phyloP scores from a whole-genome alignment of 441 rosid genomes.

The Aleurites moluccanus region DNA sequence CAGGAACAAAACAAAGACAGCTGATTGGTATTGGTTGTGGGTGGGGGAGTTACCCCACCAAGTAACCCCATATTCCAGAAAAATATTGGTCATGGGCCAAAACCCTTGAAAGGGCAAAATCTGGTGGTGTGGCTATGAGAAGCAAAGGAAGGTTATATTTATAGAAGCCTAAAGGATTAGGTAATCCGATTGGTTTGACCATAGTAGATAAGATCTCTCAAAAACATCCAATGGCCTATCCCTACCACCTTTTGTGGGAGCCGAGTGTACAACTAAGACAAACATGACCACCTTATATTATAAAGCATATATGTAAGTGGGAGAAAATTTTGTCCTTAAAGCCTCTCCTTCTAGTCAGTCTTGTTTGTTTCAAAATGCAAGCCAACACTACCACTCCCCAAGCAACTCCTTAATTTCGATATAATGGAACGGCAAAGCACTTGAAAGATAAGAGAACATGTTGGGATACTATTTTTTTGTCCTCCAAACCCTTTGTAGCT shows the following conservation, averaged over 20 bases:
- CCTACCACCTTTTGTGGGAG: conserved; percentile 44
- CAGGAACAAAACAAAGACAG: background rate
- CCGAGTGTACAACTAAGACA: conserved; percentile 44
- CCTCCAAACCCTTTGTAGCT: conserved; percentile 22
- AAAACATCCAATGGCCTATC: conserved; percentile 26
- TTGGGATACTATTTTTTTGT: conserved; percentile 34
- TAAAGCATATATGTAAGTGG: conserved; percentile 15
- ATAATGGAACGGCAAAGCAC: conserved; percentile 43
- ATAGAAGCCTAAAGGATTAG: background rate
- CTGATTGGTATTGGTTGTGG: background rate
- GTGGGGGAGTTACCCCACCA: background rate
- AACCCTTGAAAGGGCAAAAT: conserved; percentile 22
- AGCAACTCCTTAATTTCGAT: conserved; percentile 20
- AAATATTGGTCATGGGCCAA: conserved; percentile 15
- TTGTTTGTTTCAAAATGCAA: conserved; percentile 20
- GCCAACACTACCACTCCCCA: conserved; percentile 13
- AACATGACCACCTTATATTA: conserved; percentile 30
- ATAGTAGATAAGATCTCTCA: conserved; percentile 35
- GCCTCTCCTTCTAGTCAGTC: conserved; percentile 7
- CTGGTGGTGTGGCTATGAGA: conserved; percentile 25
- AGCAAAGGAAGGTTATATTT: conserved; percentile 6
- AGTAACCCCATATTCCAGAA: background rate
- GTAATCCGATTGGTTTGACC: conserved; percentile 21
- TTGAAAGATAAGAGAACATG: conserved; percentile 28
- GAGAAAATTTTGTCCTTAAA: conserved; percentile 21